Evolutionary conservation across 768 basidiomycete genomes (phyloP), one percentile per base, ranked within the genome.

Genomic region (Suillus fuscotomentosus): DNA sequence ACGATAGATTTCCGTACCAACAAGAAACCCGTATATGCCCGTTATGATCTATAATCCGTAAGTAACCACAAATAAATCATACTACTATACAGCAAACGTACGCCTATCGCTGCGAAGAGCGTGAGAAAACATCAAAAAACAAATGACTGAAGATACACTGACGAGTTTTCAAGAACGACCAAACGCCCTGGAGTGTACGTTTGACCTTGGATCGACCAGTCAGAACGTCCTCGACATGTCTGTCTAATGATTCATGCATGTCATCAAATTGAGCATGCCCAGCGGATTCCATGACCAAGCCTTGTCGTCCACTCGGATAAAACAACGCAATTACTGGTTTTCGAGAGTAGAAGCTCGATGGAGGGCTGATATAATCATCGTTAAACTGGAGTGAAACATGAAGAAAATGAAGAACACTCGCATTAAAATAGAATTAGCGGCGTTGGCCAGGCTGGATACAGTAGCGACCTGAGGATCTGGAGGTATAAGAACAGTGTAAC

Each of bases 121-220:
- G 36, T 14, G 53, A 48, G 17, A 42, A 22, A 70, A 34, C 62
- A 59, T 20, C 10, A 3, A 17, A 20, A 42, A 36, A 42, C 3
- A 64, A 39, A 62, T 36, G 55, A 36, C 38, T 51, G 10, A 38
- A n/a, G 54, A 47, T 56, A 8, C 14, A 80, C 86, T 66, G 76
- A 89, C 89, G 93, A 61, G 93, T 95, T 77, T 91, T 92, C 64
- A 94, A 74, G 71, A 93, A 95, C 2, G 88, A 83, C 90, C 92
- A 92, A 3, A 94, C 78, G 4, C 93, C 93, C 68, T 81, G 80
- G 69, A 90, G 72, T 0, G 84, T 87, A 20, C 88, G 82, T 63
- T 83, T 81, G 62, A 83, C 75, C 63, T 83, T 86, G 17, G 87
- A 85, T 17, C 85, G 84, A 63, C 86, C 84, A 20, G 80, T 80